Evolutionary conservation across 768 basidiomycete genomes (phyloP).

Genomic region (Galerina marginata): DNA sequence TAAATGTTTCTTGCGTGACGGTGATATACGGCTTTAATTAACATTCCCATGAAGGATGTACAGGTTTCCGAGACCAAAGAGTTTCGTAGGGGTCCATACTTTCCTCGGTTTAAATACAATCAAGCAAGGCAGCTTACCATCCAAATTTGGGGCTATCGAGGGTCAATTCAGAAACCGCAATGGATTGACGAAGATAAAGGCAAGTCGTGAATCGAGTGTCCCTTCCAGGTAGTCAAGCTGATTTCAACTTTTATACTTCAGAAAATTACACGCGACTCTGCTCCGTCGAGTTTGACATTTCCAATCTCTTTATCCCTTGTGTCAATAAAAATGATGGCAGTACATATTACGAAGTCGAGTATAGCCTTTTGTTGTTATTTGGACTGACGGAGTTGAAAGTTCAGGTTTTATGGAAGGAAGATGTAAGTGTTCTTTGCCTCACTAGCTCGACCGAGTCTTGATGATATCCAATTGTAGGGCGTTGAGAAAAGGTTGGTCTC

Average conservation of each 20-base stretch:
- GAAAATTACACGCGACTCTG: slow-evolving; percentile 35
- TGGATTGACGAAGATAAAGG: slow-evolving; percentile 33
- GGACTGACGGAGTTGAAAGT: slow-evolving; percentile 60
- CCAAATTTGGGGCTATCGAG: slow-evolving; percentile 33
- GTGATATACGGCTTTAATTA: not conserved
- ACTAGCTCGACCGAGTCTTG: not conserved
- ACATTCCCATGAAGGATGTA: slow-evolving; percentile 38
- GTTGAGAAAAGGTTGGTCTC: slow-evolving; percentile 14
- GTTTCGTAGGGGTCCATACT: slow-evolving; percentile 42
- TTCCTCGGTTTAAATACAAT: slow-evolving; percentile 23
- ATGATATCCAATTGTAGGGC: slow-evolving; percentile 8
- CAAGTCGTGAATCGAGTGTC: slow-evolving; percentile 17
- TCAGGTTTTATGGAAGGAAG: slow-evolving; percentile 55
- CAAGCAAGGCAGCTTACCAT: slow-evolving; percentile 17
- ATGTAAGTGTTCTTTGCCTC: slow-evolving; percentile 32
- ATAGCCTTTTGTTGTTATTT: slow-evolving; percentile 52
- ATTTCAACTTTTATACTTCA: slow-evolving; percentile 8
- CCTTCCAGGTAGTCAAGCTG: not conserved
- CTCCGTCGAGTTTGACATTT: slow-evolving; percentile 32
- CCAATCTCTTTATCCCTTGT: slow-evolving; percentile 21
- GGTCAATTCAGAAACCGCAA: slow-evolving; percentile 25
- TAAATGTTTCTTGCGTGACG: slow-evolving; percentile 11
- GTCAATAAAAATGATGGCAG: too few relatives aligned
- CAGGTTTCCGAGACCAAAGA: slow-evolving; percentile 50
- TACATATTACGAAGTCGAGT: slow-evolving; percentile 37